These are phyloP conservation scores for Priceomyces haplophilus DNA, from an alignment of 805 yeast species.

Conservation along the genomic window DNA sequence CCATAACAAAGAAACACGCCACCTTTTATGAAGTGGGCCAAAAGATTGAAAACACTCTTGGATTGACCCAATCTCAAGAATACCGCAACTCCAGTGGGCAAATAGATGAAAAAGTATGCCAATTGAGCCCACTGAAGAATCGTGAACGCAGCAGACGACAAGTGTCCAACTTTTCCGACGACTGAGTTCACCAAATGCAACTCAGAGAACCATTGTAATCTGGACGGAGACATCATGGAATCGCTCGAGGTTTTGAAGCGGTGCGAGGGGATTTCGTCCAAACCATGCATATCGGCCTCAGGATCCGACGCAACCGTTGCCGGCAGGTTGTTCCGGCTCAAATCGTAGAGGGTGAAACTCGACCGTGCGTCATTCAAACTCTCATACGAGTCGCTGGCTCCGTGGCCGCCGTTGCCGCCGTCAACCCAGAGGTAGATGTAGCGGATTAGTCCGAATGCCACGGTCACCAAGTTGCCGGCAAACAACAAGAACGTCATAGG, in stretches of 20 bases:
- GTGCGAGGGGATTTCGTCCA: constrained; percentile 5
- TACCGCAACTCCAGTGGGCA: constrained; percentile 61
- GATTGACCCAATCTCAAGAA: constrained; percentile 71
- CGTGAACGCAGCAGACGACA: constrained; percentile 35
- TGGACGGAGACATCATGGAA: constrained; percentile 13
- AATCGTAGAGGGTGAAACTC: constrained; percentile 25
- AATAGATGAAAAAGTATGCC: constrained; percentile 53
- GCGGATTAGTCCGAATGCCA: constrained; percentile 49
- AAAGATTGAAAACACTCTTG: constrained; percentile 64
- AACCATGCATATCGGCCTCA: constrained; percentile 13
- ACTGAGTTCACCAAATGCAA: background rate
- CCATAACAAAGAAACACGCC: constrained; percentile 82
- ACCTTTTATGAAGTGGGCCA: constrained; percentile 96
- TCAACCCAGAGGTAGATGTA: constrained; percentile 29
- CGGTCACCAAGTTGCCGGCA: constrained; percentile 52
- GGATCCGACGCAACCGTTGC: constrained; percentile 1
- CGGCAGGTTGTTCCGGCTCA: constrained; percentile 9
- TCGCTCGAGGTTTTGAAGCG: constrained; percentile 21
- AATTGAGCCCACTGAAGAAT: constrained; percentile 64
- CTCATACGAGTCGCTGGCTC: background rate
- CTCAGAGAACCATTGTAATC: background rate
- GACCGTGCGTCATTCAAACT: constrained; percentile 9
- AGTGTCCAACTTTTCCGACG: constrained; percentile 22
- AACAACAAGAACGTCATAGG: constrained; percentile 62
- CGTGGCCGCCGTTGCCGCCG: background rate